Conservation (phyloP, 805 yeast genomes). For the Kluyveromyces siamensis region DNA sequence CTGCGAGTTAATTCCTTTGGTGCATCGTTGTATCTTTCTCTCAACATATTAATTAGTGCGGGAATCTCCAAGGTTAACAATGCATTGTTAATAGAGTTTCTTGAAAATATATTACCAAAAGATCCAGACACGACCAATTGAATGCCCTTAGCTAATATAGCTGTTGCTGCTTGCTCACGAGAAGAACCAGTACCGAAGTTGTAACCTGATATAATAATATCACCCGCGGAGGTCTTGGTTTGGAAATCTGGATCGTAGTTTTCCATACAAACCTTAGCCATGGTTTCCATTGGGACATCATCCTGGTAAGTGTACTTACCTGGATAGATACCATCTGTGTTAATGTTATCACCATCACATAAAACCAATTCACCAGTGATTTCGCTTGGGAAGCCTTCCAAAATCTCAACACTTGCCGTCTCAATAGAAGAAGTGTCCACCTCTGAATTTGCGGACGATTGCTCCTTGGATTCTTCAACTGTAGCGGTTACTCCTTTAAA, state of each 20-base stretch:
- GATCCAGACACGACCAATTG: slow-evolving; percentile 92
- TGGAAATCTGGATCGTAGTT: slow-evolving; percentile 91
- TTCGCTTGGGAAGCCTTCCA: slow-evolving; percentile 84
- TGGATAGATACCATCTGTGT: slow-evolving; percentile 98
- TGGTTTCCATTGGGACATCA: slow-evolving; percentile 85
- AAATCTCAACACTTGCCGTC: slow-evolving; percentile 52
- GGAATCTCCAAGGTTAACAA: slow-evolving; percentile 91
- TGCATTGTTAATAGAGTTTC: slow-evolving; percentile 96
- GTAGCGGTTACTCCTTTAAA: slow-evolving; percentile 40
- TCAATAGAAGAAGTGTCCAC: slow-evolving; percentile 24
- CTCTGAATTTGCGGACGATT: slow-evolving; percentile 24
- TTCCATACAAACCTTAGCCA: slow-evolving; percentile 99
- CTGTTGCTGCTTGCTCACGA: slow-evolving; percentile 99
- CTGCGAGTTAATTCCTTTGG: slow-evolving; percentile 77
- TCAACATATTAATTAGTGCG: slow-evolving; percentile 63
- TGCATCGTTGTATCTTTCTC: slow-evolving; percentile 51
- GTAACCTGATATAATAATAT: slow-evolving; percentile 84
- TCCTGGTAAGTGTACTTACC: slow-evolving; percentile 99
- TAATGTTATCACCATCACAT: slow-evolving; percentile 94
- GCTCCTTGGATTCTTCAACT: slow-evolving; percentile 14
- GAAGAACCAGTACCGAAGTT: slow-evolving; percentile 98
- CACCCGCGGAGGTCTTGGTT: slow-evolving; percentile 72
- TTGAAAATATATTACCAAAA: slow-evolving; percentile 90
- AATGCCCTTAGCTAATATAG: slow-evolving; percentile 89
- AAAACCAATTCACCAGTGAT: slow-evolving; percentile 87